Base-by-base conservation (phyloP, 116 monocot genomes). In the Papilionanthe hybrid region DNA sequence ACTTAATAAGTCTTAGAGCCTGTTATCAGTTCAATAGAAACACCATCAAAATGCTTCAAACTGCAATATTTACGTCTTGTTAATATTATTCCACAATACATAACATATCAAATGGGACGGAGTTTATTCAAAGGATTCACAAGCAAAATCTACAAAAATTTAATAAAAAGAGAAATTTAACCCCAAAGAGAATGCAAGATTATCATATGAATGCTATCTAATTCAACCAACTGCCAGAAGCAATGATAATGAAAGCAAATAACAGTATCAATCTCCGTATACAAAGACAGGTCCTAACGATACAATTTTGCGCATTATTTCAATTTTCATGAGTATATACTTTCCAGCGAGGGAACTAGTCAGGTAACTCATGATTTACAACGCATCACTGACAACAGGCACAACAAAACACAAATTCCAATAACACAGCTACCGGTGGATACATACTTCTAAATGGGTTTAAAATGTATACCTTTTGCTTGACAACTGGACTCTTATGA, bases 401-500 rank as follows among this genome's bases (percentile, higher is more conserved):
- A 43, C 73, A 44, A 75, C 23, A 43, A 37, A 79, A 68, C 7
- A 28, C 22, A 69, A 12, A 32, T 17, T 69, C 12, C 17, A 18
- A 37, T 32, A 69, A 69, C 29, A 65, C 13, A 65, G 18, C 15
- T 15, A 65, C 7, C 9, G 25, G 6, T 23, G 7, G 1, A 65
- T 9, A 10, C 65, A 23, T 25, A 65, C 65, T 65, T 65, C 53
- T 53, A 53, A 53, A 53, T 53, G 17, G 7, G 43, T 7, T 10
- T 19, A 13, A n/a, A 28, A 47, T 17, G 32, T n/a, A 10, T 13
- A 93, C 98, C 94, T 98, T 98, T 63, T 98, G 98, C 75, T 98
- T 98, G 77, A 98, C 94, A 72, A 93, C 42, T 32, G 98, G 98
- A 83, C 94, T 98, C 89, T 98, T 98, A 86, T 94, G 86, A 78